Percentiles rank a stretch among this genome's conserved stretches.
These are phyloP conservation scores for Brassica hybrid DNA, from an alignment of 441 rosid genomes.

Conservation along the genomic window DNA sequence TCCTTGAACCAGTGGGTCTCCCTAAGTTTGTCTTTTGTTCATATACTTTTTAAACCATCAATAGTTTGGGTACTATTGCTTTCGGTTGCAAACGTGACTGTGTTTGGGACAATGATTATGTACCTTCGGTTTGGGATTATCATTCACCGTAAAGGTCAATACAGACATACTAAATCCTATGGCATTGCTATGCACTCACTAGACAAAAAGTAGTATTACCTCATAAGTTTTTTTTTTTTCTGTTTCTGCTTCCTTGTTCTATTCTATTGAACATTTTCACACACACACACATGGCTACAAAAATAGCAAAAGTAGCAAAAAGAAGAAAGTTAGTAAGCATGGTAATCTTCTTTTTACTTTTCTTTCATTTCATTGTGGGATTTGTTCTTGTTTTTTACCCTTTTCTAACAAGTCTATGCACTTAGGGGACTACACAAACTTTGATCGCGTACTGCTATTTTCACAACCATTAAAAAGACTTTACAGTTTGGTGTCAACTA, in stretches of 20 bases:
- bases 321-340: conserved; percentile 22
- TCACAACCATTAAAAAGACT: too few relatives aligned
- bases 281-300: conserved; percentile 24
- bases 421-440: not conserved
- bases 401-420: conserved; percentile 15
- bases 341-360: conserved; percentile 38
- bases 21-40: conserved; percentile 16
- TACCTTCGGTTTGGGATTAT: conserved; percentile 36
- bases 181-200: conserved; percentile 38
- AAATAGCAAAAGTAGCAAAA: conserved; percentile 26
- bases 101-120: conserved; percentile 40
- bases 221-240: conserved; percentile 18
- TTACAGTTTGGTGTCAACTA: not conserved
- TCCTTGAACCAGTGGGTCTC: not conserved
- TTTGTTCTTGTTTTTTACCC: conserved; percentile 2
- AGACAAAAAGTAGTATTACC: conserved; percentile 38
- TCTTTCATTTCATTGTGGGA: conserved; percentile 8
- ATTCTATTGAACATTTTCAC: conserved; percentile 1
- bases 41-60: conserved; percentile 26
- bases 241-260: conserved; percentile 13
- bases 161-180: conserved; percentile 34
- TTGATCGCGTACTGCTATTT: not conserved
- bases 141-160: conserved; percentile 38
- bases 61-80: conserved; percentile 19
- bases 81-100: conserved; percentile 42